phyloP scores from a whole-genome alignment of 495 filamentous ascomycete genomes.

The Penicillium bovifimosum region DNA sequence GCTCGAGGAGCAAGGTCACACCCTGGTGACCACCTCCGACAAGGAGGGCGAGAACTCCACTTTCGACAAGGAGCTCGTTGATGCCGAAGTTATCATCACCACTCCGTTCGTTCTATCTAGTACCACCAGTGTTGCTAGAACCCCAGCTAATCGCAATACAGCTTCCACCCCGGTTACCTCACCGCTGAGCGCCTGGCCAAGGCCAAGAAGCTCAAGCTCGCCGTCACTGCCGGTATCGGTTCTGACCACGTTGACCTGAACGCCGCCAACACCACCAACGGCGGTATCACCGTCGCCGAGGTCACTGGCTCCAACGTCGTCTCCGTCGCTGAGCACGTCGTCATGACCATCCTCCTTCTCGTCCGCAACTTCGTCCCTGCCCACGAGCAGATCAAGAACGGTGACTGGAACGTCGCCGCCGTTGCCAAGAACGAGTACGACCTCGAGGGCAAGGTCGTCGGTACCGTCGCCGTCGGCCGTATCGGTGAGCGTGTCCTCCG shows the following conservation, averaged over 20 bases:
- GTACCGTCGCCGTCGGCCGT: conserved; percentile 93
- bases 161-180: conserved; percentile 98
- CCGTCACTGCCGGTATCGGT: conserved; percentile 93
- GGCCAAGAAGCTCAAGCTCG: conserved; percentile 97
- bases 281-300: conserved; percentile 93
- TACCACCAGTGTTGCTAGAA: not conserved
- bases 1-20: conserved; percentile 94
- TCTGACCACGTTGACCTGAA: conserved; percentile 97
- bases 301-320: conserved; percentile 93
- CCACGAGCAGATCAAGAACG: conserved; percentile 83
- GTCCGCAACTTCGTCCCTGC: conserved; percentile 98
- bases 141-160: conserved; percentile 34
- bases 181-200: conserved; percentile 93
- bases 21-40: conserved; percentile 91
- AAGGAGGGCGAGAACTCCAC: conserved; percentile 91
- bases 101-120: conserved; percentile 66
- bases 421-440: conserved; percentile 98
- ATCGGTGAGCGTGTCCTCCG: conserved; percentile 97
- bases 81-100: conserved; percentile 98
- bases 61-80: conserved; percentile 92
- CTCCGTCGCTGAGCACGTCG: conserved; percentile 87
- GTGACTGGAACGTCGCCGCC: conserved; percentile 92
- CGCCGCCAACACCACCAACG: conserved; percentile 96
- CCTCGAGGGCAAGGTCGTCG: conserved; percentile 94
- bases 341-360: conserved; percentile 96